Base-by-base conservation (phyloP, 2,329 filamentous ascomycete genomes). In the Fulvia fulva region DNA sequence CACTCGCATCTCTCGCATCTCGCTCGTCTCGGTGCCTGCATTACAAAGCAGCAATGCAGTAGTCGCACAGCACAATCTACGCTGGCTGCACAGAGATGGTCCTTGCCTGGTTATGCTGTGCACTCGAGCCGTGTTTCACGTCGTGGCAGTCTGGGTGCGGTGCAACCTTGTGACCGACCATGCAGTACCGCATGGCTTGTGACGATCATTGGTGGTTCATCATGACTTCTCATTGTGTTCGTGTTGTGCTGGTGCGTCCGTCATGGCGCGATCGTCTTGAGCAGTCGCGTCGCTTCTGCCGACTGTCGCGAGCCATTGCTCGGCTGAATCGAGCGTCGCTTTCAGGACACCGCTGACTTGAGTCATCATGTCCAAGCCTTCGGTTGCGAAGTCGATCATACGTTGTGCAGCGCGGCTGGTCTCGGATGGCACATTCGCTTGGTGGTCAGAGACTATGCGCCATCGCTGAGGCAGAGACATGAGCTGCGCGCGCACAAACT, bases 311-410 rank as follows among this genome's bases (percentile, higher is more conserved):
- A 93, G 90, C 94, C 94, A 97, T 66, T 87, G 85, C 74, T 97
- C 93, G 0, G 94, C 94, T 67, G 89, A 94, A 56, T 89, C 83
- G 54, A 97, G 88, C 0, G 94, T 97, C 54, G 91, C 89, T 65
- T 95, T 90, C 8, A 97, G 82, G 1, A 97, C 90, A 5, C 87
- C 86, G 43, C 87, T 94, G 51, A 99, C 91, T 72, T 97, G 91
- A 0, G 86, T 83, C 81, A 97, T 91, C 88, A 97, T 96, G 66
- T 97, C 91, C 14, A 97, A 79, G 0, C 92, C 91, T 72, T 97
- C 93, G 68, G 88, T 89, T 6, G 93, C 93, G 53, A 97, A 84
- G 1, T 94, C 85, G 12, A 97, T 77, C 56, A 95, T 91, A 43
- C 88, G 83, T 65, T 91, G 87, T 0, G 90, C 91, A 53, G 77